phyloP scores from a whole-genome alignment of 495 filamentous ascomycete genomes.

The Talaromyces nanjingensis region DNA sequence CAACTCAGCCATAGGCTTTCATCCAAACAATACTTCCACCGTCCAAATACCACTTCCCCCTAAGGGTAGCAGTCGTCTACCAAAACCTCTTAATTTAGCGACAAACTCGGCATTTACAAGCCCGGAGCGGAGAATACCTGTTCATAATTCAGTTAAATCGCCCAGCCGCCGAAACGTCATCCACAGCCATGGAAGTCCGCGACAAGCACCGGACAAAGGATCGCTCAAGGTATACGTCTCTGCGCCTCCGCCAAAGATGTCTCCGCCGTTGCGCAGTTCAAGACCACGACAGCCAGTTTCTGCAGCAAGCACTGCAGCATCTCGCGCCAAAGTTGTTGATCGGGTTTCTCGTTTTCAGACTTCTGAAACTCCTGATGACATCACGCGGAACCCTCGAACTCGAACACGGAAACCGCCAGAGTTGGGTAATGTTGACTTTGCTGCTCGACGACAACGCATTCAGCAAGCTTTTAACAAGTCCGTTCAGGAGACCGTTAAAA shows the following conservation, averaged over 20 bases:
- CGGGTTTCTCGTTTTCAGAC: constrained; percentile 37
- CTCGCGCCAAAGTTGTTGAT: constrained; percentile 53
- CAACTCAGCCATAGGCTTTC: constrained; percentile 35
- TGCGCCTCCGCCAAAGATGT: constrained; percentile 53
- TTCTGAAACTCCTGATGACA: constrained; percentile 18
- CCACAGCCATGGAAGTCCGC: constrained; percentile 26
- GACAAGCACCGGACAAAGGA: constrained; percentile 32
- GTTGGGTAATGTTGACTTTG: constrained; percentile 70
- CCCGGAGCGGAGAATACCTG: constrained; percentile 23
- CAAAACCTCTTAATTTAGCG: constrained; percentile 33
- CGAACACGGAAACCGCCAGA: constrained; percentile 43
- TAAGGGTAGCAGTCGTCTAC: constrained; percentile 38
- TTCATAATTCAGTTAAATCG: constrained; percentile 26
- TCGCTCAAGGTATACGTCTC: constrained; percentile 62
- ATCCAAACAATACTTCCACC: constrained; percentile 11
- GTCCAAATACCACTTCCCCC: constrained; percentile 28
- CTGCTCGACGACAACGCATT: constrained; percentile 66
- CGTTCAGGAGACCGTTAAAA: constrained; percentile 60
- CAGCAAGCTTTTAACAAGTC: constrained; percentile 74
- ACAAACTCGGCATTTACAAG: constrained; percentile 14
- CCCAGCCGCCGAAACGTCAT: constrained; percentile 25
- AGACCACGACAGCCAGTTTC: constrained; percentile 75
- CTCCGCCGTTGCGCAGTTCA: constrained; percentile 75
- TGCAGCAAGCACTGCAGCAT: constrained; percentile 57
- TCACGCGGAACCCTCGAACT: constrained; percentile 29